phyloP scores from a whole-genome alignment of 306 rosid species.

The Oemleria cerasiformis region DNA sequence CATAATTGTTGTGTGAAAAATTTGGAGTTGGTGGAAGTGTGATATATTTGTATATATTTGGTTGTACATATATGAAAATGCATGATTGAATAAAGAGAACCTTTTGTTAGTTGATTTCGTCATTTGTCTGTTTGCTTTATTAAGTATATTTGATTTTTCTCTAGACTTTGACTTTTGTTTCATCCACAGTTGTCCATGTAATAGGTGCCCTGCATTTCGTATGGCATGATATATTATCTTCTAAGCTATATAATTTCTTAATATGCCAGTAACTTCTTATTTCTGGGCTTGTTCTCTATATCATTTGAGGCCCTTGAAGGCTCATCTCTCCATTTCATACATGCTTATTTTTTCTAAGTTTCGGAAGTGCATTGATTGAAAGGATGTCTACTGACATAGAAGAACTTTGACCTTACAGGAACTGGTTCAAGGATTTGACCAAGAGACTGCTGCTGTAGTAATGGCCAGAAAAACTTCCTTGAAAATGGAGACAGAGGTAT shows the following conservation, averaged over 20 bases:
- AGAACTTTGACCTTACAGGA: conserved; percentile 50
- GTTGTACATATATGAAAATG: background rate
- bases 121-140: background rate
- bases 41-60: background rate
- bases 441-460: conserved; percentile 96
- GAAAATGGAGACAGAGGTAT: conserved; percentile 96
- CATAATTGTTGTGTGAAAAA: background rate
- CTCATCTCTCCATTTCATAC: too few relatives aligned
- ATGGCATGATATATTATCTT: background rate
- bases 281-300: background rate
- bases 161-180: too few relatives aligned
- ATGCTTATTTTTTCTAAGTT: too few relatives aligned
- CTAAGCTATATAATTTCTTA: background rate
- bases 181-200: conserved; percentile 5
- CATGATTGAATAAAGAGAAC: background rate
- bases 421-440: conserved; percentile 95
- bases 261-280: background rate
- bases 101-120: background rate
- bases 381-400: conserved; percentile 21
- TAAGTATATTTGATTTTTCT: too few relatives aligned
- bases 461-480: conserved; percentile 85
- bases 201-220: background rate
- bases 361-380: too few relatives aligned
- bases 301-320: too few relatives aligned
- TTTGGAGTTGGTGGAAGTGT: background rate